Evolutionary conservation across 345 rosid genomes (phyloP).

Genomic region (Moricandia moricandioides): DNA sequence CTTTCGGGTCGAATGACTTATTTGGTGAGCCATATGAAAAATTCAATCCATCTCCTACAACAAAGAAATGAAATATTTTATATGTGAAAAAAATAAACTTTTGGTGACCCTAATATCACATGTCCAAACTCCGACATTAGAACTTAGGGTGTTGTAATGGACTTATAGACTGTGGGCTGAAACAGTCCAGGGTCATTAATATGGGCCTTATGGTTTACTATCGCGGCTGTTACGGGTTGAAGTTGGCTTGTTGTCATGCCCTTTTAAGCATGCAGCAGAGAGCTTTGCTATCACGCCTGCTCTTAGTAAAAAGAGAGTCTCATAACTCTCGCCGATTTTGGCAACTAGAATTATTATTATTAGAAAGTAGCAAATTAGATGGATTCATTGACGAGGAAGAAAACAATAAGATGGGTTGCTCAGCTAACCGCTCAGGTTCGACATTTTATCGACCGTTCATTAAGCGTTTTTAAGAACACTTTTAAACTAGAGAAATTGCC

Average conservation of each 20-base stretch:
- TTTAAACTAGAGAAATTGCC: no score
- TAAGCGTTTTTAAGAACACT: no score
- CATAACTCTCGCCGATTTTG: not conserved
- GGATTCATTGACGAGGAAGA: not conserved
- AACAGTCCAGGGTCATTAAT: not conserved
- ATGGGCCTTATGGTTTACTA: not conserved
- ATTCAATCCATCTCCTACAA: no score
- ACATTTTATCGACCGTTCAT: constrained; percentile 46
- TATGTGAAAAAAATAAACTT: not conserved
- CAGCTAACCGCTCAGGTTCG: constrained; percentile 66
- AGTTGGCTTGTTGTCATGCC: not conserved
- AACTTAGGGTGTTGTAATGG: not conserved
- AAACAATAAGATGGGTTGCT: constrained; percentile 28
- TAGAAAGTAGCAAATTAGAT: not conserved
- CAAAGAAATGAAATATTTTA: no score
- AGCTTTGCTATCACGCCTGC: not conserved
- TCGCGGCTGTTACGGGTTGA: not conserved
- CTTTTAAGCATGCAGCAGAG: not conserved
- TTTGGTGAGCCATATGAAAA: no score
- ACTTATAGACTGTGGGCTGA: not conserved
- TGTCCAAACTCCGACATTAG: not conserved
- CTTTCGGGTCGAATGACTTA: no score
- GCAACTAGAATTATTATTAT: not conserved
- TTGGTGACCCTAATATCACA: not conserved
- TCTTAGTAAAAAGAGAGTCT: not conserved